These are phyloP conservation scores for Isoetes engelmannii DNA, from an alignment of 83 land plant species.

Conservation along the genomic window DNA sequence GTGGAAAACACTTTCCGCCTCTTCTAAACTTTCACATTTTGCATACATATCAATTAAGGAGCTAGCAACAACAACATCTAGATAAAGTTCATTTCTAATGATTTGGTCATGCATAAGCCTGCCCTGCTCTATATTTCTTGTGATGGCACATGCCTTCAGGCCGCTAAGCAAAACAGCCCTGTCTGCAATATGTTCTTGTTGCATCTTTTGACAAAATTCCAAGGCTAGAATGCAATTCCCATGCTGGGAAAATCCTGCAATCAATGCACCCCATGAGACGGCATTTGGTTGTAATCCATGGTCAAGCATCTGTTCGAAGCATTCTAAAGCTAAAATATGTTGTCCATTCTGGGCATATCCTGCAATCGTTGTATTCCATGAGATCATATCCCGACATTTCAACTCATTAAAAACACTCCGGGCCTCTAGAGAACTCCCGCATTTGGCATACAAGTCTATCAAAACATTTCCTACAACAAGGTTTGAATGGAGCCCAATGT, in stretches of 20 bases:
- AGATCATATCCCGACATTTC: background rate
- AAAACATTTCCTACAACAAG: conserved; percentile 5
- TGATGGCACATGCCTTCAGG: conserved; percentile 15
- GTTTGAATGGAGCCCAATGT: background rate
- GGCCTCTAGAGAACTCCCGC: background rate
- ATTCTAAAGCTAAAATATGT: background rate
- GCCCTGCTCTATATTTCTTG: conserved; percentile 6
- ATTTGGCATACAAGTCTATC: conserved; percentile 4
- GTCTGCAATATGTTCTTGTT: conserved; percentile 4
- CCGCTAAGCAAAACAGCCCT: conserved; percentile 7
- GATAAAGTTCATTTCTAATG: conserved; percentile 7
- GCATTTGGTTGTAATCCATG: background rate
- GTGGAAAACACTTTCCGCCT: conserved; percentile 12
- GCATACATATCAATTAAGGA: conserved; percentile 14
- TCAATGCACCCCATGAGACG: conserved; percentile 15
- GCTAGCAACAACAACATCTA: conserved; percentile 14
- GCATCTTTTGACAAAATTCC: conserved; percentile 8
- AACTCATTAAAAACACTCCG: conserved; percentile 1
- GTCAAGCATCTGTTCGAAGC: conserved; percentile 1
- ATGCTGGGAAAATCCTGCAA: conserved; percentile 11
- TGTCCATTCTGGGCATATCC: background rate
- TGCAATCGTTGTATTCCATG: conserved; percentile 7
- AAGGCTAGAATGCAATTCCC: conserved; percentile 6
- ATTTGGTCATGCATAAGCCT: conserved; percentile 15
- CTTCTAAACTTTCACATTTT: background rate